Conservation (phyloP, 2,329 filamentous ascomycete species). For the Juglanconis oblonga region DNA sequence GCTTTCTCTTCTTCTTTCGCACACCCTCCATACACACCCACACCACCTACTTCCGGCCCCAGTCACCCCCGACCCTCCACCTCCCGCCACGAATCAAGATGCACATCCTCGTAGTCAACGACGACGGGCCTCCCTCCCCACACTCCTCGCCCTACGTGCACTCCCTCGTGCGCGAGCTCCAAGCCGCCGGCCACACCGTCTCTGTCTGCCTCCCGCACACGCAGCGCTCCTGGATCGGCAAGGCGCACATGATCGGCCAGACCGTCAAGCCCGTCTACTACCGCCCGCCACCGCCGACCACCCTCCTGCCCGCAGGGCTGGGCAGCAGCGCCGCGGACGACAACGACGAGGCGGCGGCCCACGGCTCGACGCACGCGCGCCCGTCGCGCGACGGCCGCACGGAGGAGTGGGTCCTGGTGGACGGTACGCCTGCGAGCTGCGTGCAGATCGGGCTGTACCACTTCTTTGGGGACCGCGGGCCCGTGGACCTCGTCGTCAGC, state of each 20-base stretch:
- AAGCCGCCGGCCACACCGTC: constrained; percentile 76
- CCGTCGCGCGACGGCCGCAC: constrained; percentile 48
- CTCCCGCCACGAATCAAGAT: constrained; percentile 39
- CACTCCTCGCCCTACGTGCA: constrained; percentile 79
- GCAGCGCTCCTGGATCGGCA: constrained; percentile 97
- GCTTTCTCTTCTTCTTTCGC: background rate
- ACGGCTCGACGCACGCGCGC: constrained; percentile 63
- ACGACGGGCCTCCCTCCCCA: constrained; percentile 76
- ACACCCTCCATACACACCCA: background rate
- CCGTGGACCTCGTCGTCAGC: constrained; percentile 73
- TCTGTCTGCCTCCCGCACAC: constrained; percentile 88
- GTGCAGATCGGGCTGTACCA: constrained; percentile 81
- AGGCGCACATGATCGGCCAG: constrained; percentile 92
- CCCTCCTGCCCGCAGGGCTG: constrained; percentile 35
- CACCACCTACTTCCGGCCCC: background rate
- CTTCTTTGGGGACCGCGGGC: constrained; percentile 69
- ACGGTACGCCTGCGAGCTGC: constrained; percentile 77
- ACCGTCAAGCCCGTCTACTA: constrained; percentile 84
- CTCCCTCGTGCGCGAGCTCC: constrained; percentile 67
- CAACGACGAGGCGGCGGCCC: constrained; percentile 62
- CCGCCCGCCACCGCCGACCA: constrained; percentile 47
- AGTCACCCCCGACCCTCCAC: background rate
- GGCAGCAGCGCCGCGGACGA: constrained; percentile 37
- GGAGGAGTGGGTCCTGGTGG: constrained; percentile 79
- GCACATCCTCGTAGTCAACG: constrained; percentile 70